phyloP scores from a whole-genome alignment of 148 eudicot species.

The Silene conica region DNA sequence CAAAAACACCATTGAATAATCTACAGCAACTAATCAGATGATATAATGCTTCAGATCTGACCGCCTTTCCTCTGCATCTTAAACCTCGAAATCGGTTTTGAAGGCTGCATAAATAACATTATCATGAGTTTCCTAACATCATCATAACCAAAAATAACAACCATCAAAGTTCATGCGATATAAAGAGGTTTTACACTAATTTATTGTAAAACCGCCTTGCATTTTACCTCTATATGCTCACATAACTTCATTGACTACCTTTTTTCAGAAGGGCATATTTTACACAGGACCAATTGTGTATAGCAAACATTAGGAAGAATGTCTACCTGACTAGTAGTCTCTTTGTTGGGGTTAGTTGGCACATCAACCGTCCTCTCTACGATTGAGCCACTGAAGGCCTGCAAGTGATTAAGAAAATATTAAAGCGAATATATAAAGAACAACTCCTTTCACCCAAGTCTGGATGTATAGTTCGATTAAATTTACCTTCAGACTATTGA shows the following conservation, averaged over 20 bases:
- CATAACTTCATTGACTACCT: no score
- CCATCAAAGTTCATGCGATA: background rate
- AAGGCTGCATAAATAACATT: slow-evolving; percentile 30
- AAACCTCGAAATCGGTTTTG: slow-evolving; percentile 81
- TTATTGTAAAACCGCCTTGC: no score
- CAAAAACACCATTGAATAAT: background rate
- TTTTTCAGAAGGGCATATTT: no score
- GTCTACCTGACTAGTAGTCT: slow-evolving; percentile 33
- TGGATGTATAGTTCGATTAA: slow-evolving; percentile 1
- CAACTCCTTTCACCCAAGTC: background rate
- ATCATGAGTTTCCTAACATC: background rate
- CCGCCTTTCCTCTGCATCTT: slow-evolving; percentile 56
- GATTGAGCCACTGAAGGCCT: slow-evolving; percentile 76
- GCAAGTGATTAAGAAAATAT: slow-evolving; percentile 22
- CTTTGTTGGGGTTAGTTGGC: slow-evolving; percentile 30
- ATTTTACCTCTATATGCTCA: no score
- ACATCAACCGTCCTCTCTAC: slow-evolving; percentile 61
- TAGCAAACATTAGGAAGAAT: no score
- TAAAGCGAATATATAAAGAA: background rate
- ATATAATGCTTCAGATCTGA: slow-evolving; percentile 11
- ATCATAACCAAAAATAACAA: slow-evolving; percentile 1
- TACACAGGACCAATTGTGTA: no score
- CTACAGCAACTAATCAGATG: background rate
- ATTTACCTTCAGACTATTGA: slow-evolving; percentile 38
- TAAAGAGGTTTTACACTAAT: background rate